Conservation (phyloP, 306 rosid species). For the Dalbergia cultrata region DNA sequence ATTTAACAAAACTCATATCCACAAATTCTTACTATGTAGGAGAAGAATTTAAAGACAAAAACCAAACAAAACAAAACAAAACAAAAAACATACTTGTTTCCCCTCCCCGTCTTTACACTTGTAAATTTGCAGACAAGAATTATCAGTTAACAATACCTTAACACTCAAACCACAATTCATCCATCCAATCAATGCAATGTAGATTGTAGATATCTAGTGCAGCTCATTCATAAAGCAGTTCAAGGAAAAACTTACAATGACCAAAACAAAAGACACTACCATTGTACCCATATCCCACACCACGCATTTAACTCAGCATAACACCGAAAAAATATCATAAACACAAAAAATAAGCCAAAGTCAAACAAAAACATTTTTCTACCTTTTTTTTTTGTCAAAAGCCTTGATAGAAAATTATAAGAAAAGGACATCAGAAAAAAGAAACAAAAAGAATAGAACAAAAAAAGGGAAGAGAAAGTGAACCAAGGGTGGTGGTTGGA, state of each 20-base stretch:
- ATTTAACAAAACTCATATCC: background rate
- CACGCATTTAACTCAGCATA: background rate
- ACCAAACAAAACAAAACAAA: no score
- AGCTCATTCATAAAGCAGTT: background rate
- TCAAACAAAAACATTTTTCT: no score
- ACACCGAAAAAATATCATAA: no score
- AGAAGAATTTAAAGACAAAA: background rate
- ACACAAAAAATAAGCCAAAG: no score
- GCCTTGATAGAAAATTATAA: no score
- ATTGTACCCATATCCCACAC: background rate
- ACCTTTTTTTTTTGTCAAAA: no score
- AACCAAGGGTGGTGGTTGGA: no score
- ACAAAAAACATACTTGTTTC: background rate
- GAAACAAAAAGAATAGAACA: no score
- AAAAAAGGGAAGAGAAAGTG: no score
- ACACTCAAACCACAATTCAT: background rate
- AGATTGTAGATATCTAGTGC: background rate
- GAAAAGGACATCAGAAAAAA: no score
- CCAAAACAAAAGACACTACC: background rate
- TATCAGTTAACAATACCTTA: background rate
- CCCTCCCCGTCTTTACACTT: slow-evolving; percentile 1
- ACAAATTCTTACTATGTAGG: background rate
- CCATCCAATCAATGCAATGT: slow-evolving; percentile 31
- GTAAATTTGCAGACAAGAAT: slow-evolving; percentile 15
- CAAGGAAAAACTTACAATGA: background rate